phyloP scores from a whole-genome alignment of 2,329 filamentous ascomycete species.

The Cladorrhinum sp. region DNA sequence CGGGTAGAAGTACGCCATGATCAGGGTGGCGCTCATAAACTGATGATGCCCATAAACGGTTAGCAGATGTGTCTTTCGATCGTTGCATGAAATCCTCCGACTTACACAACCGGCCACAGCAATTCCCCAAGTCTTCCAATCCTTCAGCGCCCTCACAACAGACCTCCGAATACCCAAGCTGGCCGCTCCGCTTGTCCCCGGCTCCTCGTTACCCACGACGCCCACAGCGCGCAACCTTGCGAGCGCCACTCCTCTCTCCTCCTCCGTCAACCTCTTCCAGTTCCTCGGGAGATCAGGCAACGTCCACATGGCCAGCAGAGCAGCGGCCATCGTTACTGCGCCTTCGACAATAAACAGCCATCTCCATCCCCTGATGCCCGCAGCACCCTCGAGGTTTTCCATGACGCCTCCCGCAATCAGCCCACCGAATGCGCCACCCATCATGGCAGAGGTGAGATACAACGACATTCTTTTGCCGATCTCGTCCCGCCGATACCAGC shows the following conservation, averaged over 20 bases:
- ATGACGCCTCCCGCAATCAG: constrained; percentile 57
- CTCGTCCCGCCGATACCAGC: constrained; percentile 53
- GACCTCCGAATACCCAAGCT: constrained; percentile 29
- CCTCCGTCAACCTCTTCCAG: constrained; percentile 53
- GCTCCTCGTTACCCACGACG: constrained; percentile 41
- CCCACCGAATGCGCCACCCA: constrained; percentile 63
- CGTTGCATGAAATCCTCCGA: no score
- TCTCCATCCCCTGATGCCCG: constrained; percentile 43
- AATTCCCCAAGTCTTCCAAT: constrained; percentile 41
- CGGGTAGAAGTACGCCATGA: constrained; percentile 52
- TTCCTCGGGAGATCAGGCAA: constrained; percentile 69
- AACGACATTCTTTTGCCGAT: constrained; percentile 42
- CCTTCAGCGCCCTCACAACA: constrained; percentile 33
- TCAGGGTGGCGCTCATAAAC: constrained; percentile 41
- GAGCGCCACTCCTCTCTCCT: constrained; percentile 60
- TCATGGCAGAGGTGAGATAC: constrained; percentile 65
- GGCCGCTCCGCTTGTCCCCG: constrained; percentile 47
- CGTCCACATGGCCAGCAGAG: constrained; percentile 53
- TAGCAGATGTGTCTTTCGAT: no score
- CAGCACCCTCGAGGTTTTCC: constrained; percentile 51
- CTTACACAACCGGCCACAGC: constrained; percentile 42
- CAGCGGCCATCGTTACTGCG: constrained; percentile 5
- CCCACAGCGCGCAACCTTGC: constrained; percentile 57
- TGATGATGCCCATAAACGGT: no score
- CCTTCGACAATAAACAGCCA: constrained; percentile 54